These are phyloP conservation scores for Phytophthora niederhauseri DNA, from an alignment of 352 stramenopile species.

Conservation along the genomic window DNA sequence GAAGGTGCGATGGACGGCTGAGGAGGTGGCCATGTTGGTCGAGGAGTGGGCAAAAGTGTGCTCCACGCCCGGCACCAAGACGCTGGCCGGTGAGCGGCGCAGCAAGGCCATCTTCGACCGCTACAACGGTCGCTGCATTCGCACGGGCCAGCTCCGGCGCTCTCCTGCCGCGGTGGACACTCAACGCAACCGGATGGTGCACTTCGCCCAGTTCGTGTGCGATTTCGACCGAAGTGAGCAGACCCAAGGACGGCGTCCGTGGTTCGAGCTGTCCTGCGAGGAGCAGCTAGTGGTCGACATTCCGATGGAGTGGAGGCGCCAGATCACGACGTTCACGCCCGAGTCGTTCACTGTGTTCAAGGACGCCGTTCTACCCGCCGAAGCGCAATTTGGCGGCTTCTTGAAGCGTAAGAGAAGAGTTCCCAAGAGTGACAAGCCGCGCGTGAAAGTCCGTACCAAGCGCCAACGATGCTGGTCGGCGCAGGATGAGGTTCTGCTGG, in stretches of 20 bases:
- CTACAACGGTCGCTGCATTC: constrained; percentile 21
- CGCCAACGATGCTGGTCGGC: constrained; percentile 9
- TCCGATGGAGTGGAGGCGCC: constrained; percentile 19
- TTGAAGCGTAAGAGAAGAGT: constrained; percentile 10
- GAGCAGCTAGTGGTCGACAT: constrained; percentile 17
- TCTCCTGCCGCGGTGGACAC: constrained; percentile 22
- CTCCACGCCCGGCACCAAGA: not conserved
- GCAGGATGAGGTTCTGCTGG: constrained; percentile 15
- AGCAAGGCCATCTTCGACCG: constrained; percentile 24
- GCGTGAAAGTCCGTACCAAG: not conserved
- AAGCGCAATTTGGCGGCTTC: not conserved
- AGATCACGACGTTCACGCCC: constrained; percentile 24
- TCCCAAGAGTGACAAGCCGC: not conserved
- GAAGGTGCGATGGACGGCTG: constrained; percentile 26
- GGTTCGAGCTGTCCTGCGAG: constrained; percentile 20
- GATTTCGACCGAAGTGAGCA: constrained; percentile 13
- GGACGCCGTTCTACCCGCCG: constrained; percentile 6
- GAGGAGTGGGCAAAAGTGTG: constrained; percentile 28
- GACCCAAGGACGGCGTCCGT: constrained; percentile 11
- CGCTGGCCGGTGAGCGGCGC: constrained; percentile 11
- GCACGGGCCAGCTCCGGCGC: constrained; percentile 9
- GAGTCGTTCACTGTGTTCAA: constrained; percentile 14
- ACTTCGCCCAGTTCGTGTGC: constrained; percentile 18
- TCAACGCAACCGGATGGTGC: constrained; percentile 25
- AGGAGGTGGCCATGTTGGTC: constrained; percentile 20